Evolutionary conservation across 2,329 filamentous ascomycete species (phyloP).

Genomic region (Trichoderma afroharzianum): DNA sequence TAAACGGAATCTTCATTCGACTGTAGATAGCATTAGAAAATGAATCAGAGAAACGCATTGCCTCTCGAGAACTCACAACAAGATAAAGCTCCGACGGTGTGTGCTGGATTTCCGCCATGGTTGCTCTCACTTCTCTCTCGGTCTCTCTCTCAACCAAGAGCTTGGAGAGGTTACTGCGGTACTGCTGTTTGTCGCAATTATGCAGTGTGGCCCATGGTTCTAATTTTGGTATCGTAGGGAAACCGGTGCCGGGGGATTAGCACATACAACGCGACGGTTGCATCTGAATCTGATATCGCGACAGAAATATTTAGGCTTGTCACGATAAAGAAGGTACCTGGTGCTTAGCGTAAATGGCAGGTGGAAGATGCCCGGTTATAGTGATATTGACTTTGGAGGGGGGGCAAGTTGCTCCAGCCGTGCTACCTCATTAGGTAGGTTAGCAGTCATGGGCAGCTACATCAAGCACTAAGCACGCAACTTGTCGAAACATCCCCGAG

Average conservation of each 20-base stretch:
- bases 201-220: slow-evolving; percentile 1
- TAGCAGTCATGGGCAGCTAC: background rate
- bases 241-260: background rate
- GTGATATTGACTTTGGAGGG: slow-evolving; percentile 12
- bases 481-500: background rate
- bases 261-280: background rate
- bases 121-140: background rate
- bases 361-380: slow-evolving; percentile 14
- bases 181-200: background rate
- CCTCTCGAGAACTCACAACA: slow-evolving; percentile 40
- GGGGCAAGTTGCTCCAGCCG: background rate
- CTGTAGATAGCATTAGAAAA: slow-evolving; percentile 41
- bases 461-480: background rate
- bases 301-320: slow-evolving; percentile 4
- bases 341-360: slow-evolving; percentile 13
- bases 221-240: background rate
- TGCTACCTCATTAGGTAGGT: background rate
- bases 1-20: slow-evolving; percentile 88
- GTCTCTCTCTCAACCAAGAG: slow-evolving; percentile 2
- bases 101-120: slow-evolving; percentile 29
- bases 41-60: background rate
- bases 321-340: background rate
- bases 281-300: background rate
- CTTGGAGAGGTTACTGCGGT: background rate
- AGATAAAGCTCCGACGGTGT: slow-evolving; percentile 47